Percentiles rank a stretch among this genome's conserved stretches.
Evolutionary conservation across 1,139 yeast genomes (phyloP).

Genomic region (Sugiyamaella grinbergsii): DNA sequence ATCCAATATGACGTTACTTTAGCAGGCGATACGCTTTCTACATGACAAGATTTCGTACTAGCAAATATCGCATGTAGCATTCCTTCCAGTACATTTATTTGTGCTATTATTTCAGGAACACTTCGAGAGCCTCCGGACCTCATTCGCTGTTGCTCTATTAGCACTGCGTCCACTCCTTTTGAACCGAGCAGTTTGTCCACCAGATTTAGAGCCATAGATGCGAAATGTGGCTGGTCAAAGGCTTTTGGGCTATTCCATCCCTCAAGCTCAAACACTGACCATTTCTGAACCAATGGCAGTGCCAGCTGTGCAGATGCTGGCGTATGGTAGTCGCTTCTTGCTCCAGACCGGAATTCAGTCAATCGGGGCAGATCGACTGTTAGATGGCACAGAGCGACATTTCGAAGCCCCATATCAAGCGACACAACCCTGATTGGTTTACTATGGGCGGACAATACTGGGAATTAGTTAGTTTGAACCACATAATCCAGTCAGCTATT

Average conservation of each 20-base stretch:
- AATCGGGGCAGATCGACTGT: slow-evolving; percentile 9
- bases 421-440: slow-evolving; percentile 38
- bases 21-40: slow-evolving; percentile 37
- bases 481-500: background rate
- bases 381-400: slow-evolving; percentile 46
- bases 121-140: slow-evolving; percentile 51
- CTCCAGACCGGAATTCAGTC: too few relatives aligned
- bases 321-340: too few relatives aligned
- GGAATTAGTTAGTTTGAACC: slow-evolving; percentile 1
- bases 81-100: slow-evolving; percentile 56
- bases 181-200: slow-evolving; percentile 21
- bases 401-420: slow-evolving; percentile 49
- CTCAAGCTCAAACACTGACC: slow-evolving; percentile 50
- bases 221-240: slow-evolving; percentile 36
- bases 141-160: slow-evolving; percentile 59
- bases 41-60: slow-evolving; percentile 4
- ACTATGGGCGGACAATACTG: background rate
- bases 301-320: slow-evolving; percentile 4
- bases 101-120: slow-evolving; percentile 54
- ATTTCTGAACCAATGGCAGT: slow-evolving; percentile 44
- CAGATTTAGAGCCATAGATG: slow-evolving; percentile 32
- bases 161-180: slow-evolving; percentile 36
- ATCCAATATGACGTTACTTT: slow-evolving; percentile 38
- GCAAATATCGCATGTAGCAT: slow-evolving; percentile 45
- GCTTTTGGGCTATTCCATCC: slow-evolving; percentile 34